Base-by-base conservation (phyloP, 2,329 filamentous ascomycete species). In the Aspergillus nomiae region DNA sequence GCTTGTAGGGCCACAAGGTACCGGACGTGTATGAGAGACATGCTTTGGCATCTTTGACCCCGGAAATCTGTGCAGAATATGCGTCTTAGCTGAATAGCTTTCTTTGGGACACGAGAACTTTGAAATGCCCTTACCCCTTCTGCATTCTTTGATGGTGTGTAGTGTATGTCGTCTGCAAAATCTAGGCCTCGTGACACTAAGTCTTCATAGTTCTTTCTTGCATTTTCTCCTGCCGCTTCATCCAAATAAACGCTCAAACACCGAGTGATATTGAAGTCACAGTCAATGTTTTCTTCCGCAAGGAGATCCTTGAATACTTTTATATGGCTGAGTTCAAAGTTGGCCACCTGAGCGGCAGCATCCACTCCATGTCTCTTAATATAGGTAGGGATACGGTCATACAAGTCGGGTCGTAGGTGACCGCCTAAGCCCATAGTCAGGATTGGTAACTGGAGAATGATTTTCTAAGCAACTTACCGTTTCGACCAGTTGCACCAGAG, bases 1-100 rank as follows among this genome's bases (percentile, higher is more conserved):
- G 85, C 79, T 95, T 96, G 76, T 96, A 96, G 0, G 92, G 93
- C 77, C 77, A 80, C 36, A 80, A 65, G 2, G 73, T 73, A 5
- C 69, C 77, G 0, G 77, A 70, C 3, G 78, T 77, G 58, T 72
- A 79, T 4, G 73, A 72, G 14, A 79, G 74, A 38, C 73, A 77
- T 3, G 72, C 74, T 60, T 76, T 75, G 1, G 78, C 77, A 24
- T 74, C 77, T 59, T 79, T 79, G 43, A 81, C 75, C 2, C 78
- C 76, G 4, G 77, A 81, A 16, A 78, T 70, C 69, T 76, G 28
- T 28, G 8, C 11, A 16, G 24, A 28, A 12, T 24, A 12, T 48
- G n/a, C 30, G 26, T 32, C 5, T 58, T 16, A 14, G n/a, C 9
- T 28, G 55, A 14, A 21, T 6, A 7, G 24, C 46, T 30, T 30